Evolutionary conservation across 805 yeast species (phyloP), one percentile per base, ranked within the genome.

Genomic region (Candida bentonensis): DNA sequence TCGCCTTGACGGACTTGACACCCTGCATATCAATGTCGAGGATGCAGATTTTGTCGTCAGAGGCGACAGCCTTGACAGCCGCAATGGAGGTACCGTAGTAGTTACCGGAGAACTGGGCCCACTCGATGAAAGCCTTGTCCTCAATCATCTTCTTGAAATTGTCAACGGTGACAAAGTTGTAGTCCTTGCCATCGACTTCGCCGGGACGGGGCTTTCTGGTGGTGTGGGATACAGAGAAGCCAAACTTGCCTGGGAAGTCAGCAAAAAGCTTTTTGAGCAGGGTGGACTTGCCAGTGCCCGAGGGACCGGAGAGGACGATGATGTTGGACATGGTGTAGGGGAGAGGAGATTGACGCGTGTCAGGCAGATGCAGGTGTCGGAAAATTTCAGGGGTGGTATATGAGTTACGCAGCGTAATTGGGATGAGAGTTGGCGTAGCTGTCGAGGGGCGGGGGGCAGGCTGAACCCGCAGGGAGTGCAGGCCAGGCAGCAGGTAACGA

Each of bases 11-110:
- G 22, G 86, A 73, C 67, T 83, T 81, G 56, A 92, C 98, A 53
- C 99, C 99, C 68, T 92, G 97, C 96, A 89, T 88, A 73, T 92
- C 99, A 53, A 92, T 92, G 65, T 92, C 99, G 60, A 92, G 72
- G 50, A 92, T 79, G 69, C 97, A 92, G 44, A 79, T 80, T 63
- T 73, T 77, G 48, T 71, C 61, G 43, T 65, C 63, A 23, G 51
- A 52, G 25, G 70, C 63, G 40, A 83, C 88, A 50, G 79, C 80
- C 54, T 82, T 73, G 40, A 92, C 96, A 23, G 95, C 80, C 58
- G 77, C 80, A 55, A 86, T 71, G 41, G 95, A 72, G 42, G 98
- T 92, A 47, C 99, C 99, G 65, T 92, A 92, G 71, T 83, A 88
- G 72, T 92, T 92, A 43, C 97, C 97, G 11, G 95, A 85, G 59